Evolutionary conservation across 176 grass and related monocot genomes (phyloP), one percentile per base, ranked within the genome.

Genomic region (Cenchrus americanus): DNA sequence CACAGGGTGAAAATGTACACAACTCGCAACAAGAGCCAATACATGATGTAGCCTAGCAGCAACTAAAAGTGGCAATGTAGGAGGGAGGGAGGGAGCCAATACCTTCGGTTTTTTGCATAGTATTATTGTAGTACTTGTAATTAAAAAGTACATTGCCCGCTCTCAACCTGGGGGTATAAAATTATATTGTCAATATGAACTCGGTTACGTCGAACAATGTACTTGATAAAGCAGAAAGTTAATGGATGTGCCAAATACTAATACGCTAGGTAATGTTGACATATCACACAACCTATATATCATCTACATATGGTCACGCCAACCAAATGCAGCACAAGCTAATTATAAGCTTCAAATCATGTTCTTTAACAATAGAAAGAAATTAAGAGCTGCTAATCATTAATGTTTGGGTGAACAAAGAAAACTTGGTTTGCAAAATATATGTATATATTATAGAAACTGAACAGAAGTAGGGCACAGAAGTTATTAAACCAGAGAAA

Each of bases 81-180:
- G 70, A 76, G 21, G 11, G 5, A 6, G 10, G 4, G 43, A 46
- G 78, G 67, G 66, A 37, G 43, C 30, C 44, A 79, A 43, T 41
- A 99, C 96, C 96, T 99, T 99, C 96, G 6, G 93, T 96, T 77
- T 88, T 96, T 83, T 96, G 89, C 89, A 99, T 86, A 49, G 91
- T 92, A 71, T 99, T 99, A 81, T 96, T 99, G 83, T 94, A 99
- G 81, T 99, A 99, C 86, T 87, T 94, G 84, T 96, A 99, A 82
- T 99, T 95, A 82, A 99, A 99, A 71, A 96, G 65, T 43, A 99
- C 96, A 87, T 99, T 99, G 41, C 96, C 96, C 77, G 86, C 74
- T 92, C 96, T 96, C 79, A 99, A 92, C 77, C 96, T 99, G 89
- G 27, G 32, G 79, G 53, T 64, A 83, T 41, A 83, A 67, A 75